Conservation (phyloP, 495 filamentous ascomycete species). For the Hyaloscypha bicolor region DNA sequence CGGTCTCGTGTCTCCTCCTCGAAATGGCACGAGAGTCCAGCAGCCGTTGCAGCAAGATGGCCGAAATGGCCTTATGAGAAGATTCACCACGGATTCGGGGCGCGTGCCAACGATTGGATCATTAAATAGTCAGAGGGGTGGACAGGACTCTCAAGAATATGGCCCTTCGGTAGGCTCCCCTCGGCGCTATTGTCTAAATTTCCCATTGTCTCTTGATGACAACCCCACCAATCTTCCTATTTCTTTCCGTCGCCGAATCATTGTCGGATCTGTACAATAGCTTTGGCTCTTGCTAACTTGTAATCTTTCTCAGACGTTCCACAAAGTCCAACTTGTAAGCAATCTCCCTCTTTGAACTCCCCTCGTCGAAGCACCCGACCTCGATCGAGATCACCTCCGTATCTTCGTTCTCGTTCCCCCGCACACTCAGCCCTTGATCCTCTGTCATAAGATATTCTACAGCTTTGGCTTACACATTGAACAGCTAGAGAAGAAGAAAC, state of each 20-base stretch:
- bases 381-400: not conserved
- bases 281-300: slow-evolving; percentile 4
- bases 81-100: slow-evolving; percentile 92
- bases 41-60: slow-evolving; percentile 60
- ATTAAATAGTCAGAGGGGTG: slow-evolving; percentile 59
- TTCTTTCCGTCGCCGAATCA: not conserved
- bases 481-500: slow-evolving; percentile 89
- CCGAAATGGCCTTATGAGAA: slow-evolving; percentile 77
- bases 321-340: slow-evolving; percentile 49
- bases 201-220: slow-evolving; percentile 47
- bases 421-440: not conserved
- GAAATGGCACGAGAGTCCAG: slow-evolving; percentile 59
- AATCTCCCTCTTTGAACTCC: slow-evolving; percentile 5
- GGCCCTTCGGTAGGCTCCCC: slow-evolving; percentile 42
- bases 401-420: not conserved
- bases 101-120: slow-evolving; percentile 80
- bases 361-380: not conserved
- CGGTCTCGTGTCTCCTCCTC: slow-evolving; percentile 69
- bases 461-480: slow-evolving; percentile 31
- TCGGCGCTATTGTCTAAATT: slow-evolving; percentile 30
- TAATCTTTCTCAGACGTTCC: slow-evolving; percentile 36
- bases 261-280: slow-evolving; percentile 7
- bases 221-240: slow-evolving; percentile 15
- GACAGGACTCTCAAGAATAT: slow-evolving; percentile 58
- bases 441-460: not conserved